These are phyloP conservation scores for Saturnispora dispora DNA, from an alignment of 805 yeast genomes.

Conservation along the genomic window DNA sequence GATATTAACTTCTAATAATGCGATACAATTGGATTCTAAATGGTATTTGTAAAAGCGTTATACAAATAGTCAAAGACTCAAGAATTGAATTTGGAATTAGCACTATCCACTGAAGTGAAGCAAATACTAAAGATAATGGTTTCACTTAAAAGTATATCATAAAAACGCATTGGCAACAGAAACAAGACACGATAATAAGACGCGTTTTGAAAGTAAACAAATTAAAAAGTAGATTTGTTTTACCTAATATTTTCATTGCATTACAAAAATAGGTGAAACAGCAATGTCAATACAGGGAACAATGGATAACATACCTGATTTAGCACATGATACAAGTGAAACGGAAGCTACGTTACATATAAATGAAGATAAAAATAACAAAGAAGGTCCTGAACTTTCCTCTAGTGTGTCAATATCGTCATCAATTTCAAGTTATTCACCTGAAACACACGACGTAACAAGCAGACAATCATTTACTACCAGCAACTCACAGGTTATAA, in stretches of 20 bases:
- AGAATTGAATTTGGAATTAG: constrained; percentile 3
- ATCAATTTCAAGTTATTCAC: constrained; percentile 10
- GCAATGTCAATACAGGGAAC: not conserved
- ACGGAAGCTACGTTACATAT: not conserved
- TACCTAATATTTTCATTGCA: not conserved
- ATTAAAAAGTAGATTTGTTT: not conserved
- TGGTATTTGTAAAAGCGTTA: not conserved
- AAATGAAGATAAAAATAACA: not conserved
- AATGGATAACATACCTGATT: not conserved
- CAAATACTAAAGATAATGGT: too few relatives aligned
- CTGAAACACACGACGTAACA: constrained; percentile 8
- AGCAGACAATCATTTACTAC: constrained; percentile 4
- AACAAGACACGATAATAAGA: not conserved
- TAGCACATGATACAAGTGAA: not conserved
- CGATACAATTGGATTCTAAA: not conserved
- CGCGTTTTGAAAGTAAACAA: not conserved
- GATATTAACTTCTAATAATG: not conserved
- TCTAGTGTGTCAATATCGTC: constrained; percentile 8
- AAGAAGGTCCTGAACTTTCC: not conserved
- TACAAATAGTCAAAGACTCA: not conserved
- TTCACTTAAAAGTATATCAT: not conserved
- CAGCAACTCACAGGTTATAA: not conserved
- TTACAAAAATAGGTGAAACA: not conserved
- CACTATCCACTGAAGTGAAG: not conserved
- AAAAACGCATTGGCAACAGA: not conserved